phyloP scores from a whole-genome alignment of 176 grass and related monocot species.

The Juncus inflexus region DNA sequence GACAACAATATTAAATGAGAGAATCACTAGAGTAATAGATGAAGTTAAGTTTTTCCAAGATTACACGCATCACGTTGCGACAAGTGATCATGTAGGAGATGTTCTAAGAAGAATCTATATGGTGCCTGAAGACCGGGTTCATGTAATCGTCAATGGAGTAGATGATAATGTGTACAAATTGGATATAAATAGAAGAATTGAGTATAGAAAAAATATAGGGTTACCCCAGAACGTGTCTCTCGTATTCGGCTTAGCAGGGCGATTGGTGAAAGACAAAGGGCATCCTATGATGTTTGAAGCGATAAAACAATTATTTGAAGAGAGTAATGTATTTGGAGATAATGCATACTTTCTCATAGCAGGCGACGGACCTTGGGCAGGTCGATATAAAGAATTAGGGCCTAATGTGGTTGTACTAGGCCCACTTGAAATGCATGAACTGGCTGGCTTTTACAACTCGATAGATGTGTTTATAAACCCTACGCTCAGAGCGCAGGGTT shows the following conservation, averaged over 20 bases:
- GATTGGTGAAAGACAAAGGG: slow-evolving; percentile 52
- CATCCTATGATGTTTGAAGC: slow-evolving; percentile 50
- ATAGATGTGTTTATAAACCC: slow-evolving; percentile 45
- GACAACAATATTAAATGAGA: slow-evolving; percentile 12
- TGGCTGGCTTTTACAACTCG: slow-evolving; percentile 44
- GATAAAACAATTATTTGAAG: slow-evolving; percentile 32
- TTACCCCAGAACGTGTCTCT: slow-evolving; percentile 26
- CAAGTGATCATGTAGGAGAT: slow-evolving; percentile 51
- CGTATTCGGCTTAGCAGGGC: slow-evolving; percentile 38
- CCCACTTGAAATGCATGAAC: slow-evolving; percentile 29
- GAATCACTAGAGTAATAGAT: slow-evolving; percentile 39
- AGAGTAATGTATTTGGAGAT: slow-evolving; percentile 25
- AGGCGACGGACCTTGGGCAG: slow-evolving; percentile 40
- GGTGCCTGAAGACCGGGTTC: slow-evolving; percentile 48
- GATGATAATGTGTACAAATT: slow-evolving; percentile 28
- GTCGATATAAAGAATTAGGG: slow-evolving; percentile 39
- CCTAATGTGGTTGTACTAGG: slow-evolving; percentile 31
- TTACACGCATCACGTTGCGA: slow-evolving; percentile 46
- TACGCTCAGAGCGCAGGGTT: slow-evolving; percentile 44
- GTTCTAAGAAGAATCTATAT: slow-evolving; percentile 50
- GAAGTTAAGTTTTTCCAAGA: slow-evolving; percentile 47
- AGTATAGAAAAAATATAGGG: slow-evolving; percentile 33
- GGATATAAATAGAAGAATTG: slow-evolving; percentile 12
- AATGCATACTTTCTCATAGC: slow-evolving; percentile 31
- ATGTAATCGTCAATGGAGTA: slow-evolving; percentile 48